Percentiles rank a stretch among this genome's conserved stretches.
These are phyloP conservation scores for Setaria viridis DNA, from an alignment of 202 grass and related monocot species.

Conservation along the genomic window DNA sequence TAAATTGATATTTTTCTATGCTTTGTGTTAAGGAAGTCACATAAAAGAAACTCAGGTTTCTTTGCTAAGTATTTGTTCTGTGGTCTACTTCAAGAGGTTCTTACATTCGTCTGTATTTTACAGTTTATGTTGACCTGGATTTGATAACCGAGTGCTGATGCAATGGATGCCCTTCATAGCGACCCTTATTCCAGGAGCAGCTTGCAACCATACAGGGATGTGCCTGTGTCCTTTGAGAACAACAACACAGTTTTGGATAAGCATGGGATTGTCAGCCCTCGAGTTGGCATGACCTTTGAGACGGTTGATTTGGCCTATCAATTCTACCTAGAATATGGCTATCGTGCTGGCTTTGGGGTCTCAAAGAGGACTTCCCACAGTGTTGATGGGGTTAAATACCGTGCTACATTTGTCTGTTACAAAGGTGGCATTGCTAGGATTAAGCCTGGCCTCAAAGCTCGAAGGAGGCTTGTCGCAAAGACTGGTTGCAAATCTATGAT, in stretches of 20 bases:
- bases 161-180: slow-evolving; percentile 51
- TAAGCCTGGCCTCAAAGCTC: slow-evolving; percentile 81
- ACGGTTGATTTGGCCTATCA: slow-evolving; percentile 82
- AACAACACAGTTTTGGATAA: slow-evolving; percentile 45
- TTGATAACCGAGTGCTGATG: slow-evolving; percentile 16
- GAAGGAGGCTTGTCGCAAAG: slow-evolving; percentile 84
- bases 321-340: slow-evolving; percentile 83
- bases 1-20: slow-evolving; percentile 6
- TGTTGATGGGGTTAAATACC: slow-evolving; percentile 79
- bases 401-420: slow-evolving; percentile 85
- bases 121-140: slow-evolving; percentile 36
- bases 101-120: neutral
- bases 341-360: slow-evolving; percentile 79
- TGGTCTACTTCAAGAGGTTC: neutral
- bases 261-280: slow-evolving; percentile 49
- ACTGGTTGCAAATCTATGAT: slow-evolving; percentile 89
- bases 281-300: slow-evolving; percentile 80
- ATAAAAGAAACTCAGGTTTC: slow-evolving; percentile 15
- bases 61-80: slow-evolving; percentile 27
- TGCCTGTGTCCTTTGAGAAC: slow-evolving; percentile 46
- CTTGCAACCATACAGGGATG: slow-evolving; percentile 44
- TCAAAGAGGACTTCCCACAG: slow-evolving; percentile 80
- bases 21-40: neutral
- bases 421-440: slow-evolving; percentile 89
- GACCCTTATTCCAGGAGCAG: slow-evolving; percentile 53